Conservation (phyloP, 129 eudicot species). For the Ambrosia artemisiifolia region DNA sequence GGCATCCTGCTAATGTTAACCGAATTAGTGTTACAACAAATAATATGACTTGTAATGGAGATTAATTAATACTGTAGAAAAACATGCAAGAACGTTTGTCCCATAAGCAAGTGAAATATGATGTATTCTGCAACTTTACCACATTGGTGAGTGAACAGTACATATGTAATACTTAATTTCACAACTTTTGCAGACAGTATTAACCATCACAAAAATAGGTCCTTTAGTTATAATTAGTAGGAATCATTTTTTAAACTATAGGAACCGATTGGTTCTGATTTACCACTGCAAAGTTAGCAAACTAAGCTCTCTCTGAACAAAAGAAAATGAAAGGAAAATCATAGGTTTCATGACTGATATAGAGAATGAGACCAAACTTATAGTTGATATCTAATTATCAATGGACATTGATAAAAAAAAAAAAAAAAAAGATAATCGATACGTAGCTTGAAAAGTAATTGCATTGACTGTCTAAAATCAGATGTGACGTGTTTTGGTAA, state of each 20-base stretch:
- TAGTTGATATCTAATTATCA: neutral
- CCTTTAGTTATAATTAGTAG: neutral
- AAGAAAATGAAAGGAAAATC: neutral
- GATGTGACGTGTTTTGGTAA: neutral
- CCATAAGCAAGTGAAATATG: constrained; percentile 6
- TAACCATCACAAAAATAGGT: neutral
- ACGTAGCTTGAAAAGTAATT: neutral
- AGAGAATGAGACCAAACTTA: neutral
- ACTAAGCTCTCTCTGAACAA: neutral
- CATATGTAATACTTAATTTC: neutral
- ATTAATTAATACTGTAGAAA: constrained; percentile 11
- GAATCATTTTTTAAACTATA: neutral
- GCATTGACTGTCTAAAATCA: neutral
- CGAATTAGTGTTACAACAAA: constrained; percentile 19
- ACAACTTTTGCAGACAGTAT: neutral
- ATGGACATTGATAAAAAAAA: neutral
- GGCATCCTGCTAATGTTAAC: constrained; percentile 40
- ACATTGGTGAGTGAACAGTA: neutral
- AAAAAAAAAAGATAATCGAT: neutral
- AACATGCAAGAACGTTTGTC: neutral
- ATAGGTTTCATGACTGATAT: neutral
- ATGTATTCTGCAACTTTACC: neutral
- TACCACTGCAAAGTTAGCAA: neutral
- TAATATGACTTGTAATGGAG: constrained; percentile 15
- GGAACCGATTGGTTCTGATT: neutral